Evolutionary conservation across 2,329 filamentous ascomycete genomes (phyloP).

Genomic region (Emmonsiellopsis sp.): DNA sequence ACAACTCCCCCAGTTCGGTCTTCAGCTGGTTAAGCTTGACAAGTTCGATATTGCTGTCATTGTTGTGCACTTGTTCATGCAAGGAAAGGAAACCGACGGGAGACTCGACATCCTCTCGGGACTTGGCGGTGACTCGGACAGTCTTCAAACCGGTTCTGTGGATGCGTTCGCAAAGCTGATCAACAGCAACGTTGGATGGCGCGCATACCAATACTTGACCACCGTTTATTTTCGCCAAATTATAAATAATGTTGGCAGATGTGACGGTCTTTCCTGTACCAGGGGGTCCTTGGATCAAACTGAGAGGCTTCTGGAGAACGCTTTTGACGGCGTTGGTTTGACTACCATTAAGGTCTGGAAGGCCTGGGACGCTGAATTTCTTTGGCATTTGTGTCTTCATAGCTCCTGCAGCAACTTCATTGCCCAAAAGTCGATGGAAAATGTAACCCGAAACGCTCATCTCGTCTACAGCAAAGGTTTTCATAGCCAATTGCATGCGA

Average conservation of each 20-base stretch:
- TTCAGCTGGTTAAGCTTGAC: constrained; percentile 90
- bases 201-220: constrained; percentile 94
- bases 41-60: constrained; percentile 89
- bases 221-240: constrained; percentile 88
- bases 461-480: constrained; percentile 95
- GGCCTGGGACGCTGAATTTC: constrained; percentile 89
- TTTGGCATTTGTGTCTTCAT: constrained; percentile 95
- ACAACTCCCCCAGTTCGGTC: constrained; percentile 79
- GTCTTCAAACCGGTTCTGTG: constrained; percentile 92
- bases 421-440: constrained; percentile 90
- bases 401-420: constrained; percentile 86
- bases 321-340: constrained; percentile 95
- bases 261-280: constrained; percentile 98
- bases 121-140: constrained; percentile 96
- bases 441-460: constrained; percentile 98
- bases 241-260: constrained; percentile 96
- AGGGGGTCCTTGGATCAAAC: constrained; percentile 90
- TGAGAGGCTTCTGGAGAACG: constrained; percentile 85
- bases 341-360: constrained; percentile 90
- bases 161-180: constrained; percentile 95
- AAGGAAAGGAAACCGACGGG: constrained; percentile 90
- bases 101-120: constrained; percentile 96
- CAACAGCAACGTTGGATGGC: constrained; percentile 95
- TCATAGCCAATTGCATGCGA: constrained; percentile 98
- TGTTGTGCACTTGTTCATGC: constrained; percentile 95